A percentile compares a stretch with the other conserved stretches of the same genome.
phyloP scores from a whole-genome alignment of 2,329 filamentous ascomycete genomes.

The Daldinia eschscholtzii region DNA sequence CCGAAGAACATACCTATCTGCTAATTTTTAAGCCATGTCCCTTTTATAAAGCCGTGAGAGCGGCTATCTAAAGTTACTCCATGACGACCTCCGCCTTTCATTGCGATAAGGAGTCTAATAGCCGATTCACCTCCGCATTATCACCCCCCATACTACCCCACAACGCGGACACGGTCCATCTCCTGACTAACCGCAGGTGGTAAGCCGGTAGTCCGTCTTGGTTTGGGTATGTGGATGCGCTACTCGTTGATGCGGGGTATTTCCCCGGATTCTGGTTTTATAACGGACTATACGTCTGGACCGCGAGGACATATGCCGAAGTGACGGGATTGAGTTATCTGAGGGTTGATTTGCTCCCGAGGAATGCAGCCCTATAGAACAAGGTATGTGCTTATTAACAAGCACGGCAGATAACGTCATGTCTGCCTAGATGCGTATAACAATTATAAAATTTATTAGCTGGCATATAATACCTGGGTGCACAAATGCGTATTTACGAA shows the following conservation, averaged over 20 bases:
- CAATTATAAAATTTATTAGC: too few relatives aligned
- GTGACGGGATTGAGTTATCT: neutral
- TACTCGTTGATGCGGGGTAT: conserved; percentile 26
- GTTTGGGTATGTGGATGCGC: neutral
- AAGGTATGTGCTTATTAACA: neutral
- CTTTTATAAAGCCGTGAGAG: neutral
- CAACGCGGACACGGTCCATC: conserved; percentile 12
- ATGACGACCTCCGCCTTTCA: neutral
- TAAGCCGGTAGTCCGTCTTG: conserved; percentile 2
- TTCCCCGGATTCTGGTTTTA: conserved; percentile 22
- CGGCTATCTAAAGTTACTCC: neutral
- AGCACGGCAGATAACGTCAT: neutral
- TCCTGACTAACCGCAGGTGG: conserved; percentile 22
- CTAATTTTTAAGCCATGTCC: neutral
- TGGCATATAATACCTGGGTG: too few relatives aligned
- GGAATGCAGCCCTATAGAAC: neutral
- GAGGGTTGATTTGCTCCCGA: neutral
- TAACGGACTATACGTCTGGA: neutral
- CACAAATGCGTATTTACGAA: too few relatives aligned
- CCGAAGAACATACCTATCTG: too few relatives aligned
- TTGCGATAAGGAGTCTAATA: neutral
- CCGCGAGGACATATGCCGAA: conserved; percentile 24
- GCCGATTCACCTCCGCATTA: conserved; percentile 33
- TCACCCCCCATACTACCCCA: conserved; percentile 21
- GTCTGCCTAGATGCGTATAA: too few relatives aligned